Evolutionary conservation across 352 stramenopile species (phyloP).

Genomic region (Phytophthora lateralis): DNA sequence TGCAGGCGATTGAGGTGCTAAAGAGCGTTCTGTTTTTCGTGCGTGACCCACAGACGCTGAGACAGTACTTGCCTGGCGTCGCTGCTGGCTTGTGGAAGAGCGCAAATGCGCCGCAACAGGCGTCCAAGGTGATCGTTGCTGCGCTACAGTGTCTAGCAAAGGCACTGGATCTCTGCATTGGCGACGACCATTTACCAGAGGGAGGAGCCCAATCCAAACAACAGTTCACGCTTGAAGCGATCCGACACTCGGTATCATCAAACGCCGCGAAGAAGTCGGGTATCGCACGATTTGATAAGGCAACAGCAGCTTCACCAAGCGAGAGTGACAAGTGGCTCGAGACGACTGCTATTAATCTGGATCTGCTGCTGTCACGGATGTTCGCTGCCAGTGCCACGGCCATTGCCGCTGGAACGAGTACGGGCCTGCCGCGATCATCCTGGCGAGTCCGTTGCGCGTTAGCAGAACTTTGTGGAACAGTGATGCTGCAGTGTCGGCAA

Average conservation of each 20-base stretch:
- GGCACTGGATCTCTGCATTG: conserved; percentile 44
- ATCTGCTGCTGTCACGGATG: conserved; percentile 64
- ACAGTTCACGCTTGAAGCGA: conserved; percentile 38
- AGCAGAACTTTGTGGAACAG: conserved; percentile 58
- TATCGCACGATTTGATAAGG: background rate
- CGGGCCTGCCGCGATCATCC: conserved; percentile 45
- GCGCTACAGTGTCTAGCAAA: conserved; percentile 60
- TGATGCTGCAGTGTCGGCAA: conserved; percentile 58
- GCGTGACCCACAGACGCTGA: conserved; percentile 42
- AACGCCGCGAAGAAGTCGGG: conserved; percentile 4
- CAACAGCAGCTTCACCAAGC: background rate
- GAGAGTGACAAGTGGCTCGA: conserved; percentile 56
- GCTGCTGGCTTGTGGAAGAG: conserved; percentile 66
- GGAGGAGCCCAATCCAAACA: conserved; percentile 12
- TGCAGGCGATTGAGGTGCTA: conserved; percentile 49
- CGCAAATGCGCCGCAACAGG: conserved; percentile 66
- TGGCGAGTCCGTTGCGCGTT: conserved; percentile 71
- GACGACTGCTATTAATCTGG: conserved; percentile 61
- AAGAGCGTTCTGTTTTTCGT: conserved; percentile 45
- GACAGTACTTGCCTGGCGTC: conserved; percentile 78
- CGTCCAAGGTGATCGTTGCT: conserved; percentile 65
- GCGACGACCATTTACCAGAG: conserved; percentile 22
- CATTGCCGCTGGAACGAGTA: conserved; percentile 28
- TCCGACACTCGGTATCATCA: conserved; percentile 30
- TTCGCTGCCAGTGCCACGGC: conserved; percentile 45